phyloP scores from a whole-genome alignment of 176 grass and related monocot genomes.

The Eleusine coracana region DNA sequence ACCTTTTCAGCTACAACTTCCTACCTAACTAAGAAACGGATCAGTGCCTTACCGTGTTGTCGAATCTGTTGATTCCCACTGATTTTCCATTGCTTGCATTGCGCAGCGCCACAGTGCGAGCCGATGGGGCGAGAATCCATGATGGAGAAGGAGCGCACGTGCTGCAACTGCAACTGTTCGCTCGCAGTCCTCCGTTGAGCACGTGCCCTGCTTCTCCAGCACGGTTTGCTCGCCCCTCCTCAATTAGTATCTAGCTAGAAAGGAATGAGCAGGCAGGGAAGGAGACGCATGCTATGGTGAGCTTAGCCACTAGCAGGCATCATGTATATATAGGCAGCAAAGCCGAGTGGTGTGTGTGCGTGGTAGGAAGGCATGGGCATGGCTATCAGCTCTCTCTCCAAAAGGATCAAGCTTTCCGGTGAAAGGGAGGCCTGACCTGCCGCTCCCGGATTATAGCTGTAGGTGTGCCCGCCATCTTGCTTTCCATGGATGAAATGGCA shows the following conservation, averaged over 20 bases:
- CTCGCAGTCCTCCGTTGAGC: slow-evolving; percentile 3
- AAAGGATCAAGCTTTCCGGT: slow-evolving; percentile 41
- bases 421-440: slow-evolving; percentile 35
- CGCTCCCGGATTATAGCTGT: slow-evolving; percentile 11
- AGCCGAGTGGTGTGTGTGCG: neutral
- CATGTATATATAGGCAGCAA: slow-evolving; percentile 42
- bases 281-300: neutral
- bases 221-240: slow-evolving; percentile 54
- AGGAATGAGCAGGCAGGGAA: neutral
- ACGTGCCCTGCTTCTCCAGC: slow-evolving; percentile 81
- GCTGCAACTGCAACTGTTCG: neutral
- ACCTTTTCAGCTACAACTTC: neutral
- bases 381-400: slow-evolving; percentile 1
- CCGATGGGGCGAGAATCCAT: slow-evolving; percentile 54
- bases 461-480: neutral
- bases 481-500: slow-evolving; percentile 36
- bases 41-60: neutral
- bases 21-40: slow-evolving; percentile 6
- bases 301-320: neutral
- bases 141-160: slow-evolving; percentile 70
- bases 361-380: slow-evolving; percentile 28
- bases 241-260: neutral
- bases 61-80: neutral
- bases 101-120: neutral
- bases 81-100: neutral